phyloP scores from a whole-genome alignment of 2,329 filamentous ascomycete species.

The Tolypocladium amazonense region DNA sequence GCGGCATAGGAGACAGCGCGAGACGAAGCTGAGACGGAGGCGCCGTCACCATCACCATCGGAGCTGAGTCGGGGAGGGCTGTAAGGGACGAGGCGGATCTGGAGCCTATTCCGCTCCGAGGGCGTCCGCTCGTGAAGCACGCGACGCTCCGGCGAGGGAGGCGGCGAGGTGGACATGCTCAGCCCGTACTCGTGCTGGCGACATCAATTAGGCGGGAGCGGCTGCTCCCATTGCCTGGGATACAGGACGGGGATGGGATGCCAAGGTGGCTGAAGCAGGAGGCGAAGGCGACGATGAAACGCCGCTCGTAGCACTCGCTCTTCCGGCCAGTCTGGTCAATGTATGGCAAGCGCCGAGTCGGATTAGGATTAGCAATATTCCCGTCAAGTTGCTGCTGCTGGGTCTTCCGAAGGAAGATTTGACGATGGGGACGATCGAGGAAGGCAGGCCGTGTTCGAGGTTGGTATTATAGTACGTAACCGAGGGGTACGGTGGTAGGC shows the following conservation, averaged over 20 bases:
- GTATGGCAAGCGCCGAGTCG: not conserved
- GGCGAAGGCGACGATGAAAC: not conserved
- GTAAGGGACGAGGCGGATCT: conserved; percentile 28
- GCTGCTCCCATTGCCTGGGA: not conserved
- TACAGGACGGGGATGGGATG: not conserved
- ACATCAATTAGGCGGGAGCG: not conserved
- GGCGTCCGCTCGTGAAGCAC: conserved; percentile 10
- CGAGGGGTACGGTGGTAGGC: not conserved
- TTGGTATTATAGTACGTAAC: not conserved
- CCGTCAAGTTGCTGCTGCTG: not conserved
- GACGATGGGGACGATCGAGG: not conserved
- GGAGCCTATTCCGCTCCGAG: conserved; percentile 13
- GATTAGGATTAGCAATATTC: not conserved
- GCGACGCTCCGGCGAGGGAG: conserved; percentile 16
- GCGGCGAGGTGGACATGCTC: conserved; percentile 22
- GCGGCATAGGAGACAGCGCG: conserved; percentile 14
- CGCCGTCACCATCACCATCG: conserved; percentile 20
- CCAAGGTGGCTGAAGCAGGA: not conserved
- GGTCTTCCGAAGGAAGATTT: not conserved
- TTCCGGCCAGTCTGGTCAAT: not conserved
- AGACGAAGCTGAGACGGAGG: conserved; percentile 10
- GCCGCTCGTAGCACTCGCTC: not conserved
- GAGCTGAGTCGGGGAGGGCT: conserved; percentile 24
- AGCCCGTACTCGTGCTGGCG: conserved; percentile 3
- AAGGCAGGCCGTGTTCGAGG: not conserved